phyloP scores from a whole-genome alignment of 2,329 filamentous ascomycete species.

The Scytalidium lignicola region DNA sequence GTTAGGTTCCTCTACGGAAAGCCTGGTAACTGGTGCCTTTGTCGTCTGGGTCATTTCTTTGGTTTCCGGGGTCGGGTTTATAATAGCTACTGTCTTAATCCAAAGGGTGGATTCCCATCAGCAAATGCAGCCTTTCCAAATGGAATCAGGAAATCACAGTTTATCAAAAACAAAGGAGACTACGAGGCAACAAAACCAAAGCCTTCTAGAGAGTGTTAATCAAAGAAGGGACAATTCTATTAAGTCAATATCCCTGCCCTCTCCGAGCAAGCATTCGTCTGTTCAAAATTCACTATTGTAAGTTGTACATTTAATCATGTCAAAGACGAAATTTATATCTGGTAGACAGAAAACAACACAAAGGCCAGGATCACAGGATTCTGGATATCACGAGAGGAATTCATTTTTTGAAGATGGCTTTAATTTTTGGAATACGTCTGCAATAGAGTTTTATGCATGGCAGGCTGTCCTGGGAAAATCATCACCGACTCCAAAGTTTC shows the following conservation, averaged over 20 bases:
- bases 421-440: conserved; percentile 70
- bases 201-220: conserved; percentile 12
- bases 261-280: conserved; percentile 42
- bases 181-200: conserved; percentile 9
- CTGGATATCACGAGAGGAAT: conserved; percentile 23
- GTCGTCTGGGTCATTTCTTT: conserved; percentile 23
- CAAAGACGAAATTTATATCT: conserved; percentile 49
- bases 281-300: conserved; percentile 44
- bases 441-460: conserved; percentile 57
- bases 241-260: conserved; percentile 22
- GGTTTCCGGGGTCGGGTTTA: conserved; percentile 20
- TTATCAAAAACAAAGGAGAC: conserved; percentile 19
- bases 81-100: conserved; percentile 22
- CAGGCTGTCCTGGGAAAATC: conserved; percentile 48
- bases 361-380: conserved; percentile 44
- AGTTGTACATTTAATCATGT: conserved; percentile 49
- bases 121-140: too few relatives aligned
- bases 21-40: conserved; percentile 21
- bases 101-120: conserved; percentile 24
- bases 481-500: conserved; percentile 36
- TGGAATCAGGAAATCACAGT: conserved; percentile 10
- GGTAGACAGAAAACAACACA: conserved; percentile 32
- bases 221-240: too few relatives aligned
- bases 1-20: conserved; percentile 12
- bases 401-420: conserved; percentile 53